A percentile compares a stretch with the other conserved stretches of the same genome.
phyloP scores from a whole-genome alignment of 73 alveolate species.

The Tetrahymena malaccensis region DNA sequence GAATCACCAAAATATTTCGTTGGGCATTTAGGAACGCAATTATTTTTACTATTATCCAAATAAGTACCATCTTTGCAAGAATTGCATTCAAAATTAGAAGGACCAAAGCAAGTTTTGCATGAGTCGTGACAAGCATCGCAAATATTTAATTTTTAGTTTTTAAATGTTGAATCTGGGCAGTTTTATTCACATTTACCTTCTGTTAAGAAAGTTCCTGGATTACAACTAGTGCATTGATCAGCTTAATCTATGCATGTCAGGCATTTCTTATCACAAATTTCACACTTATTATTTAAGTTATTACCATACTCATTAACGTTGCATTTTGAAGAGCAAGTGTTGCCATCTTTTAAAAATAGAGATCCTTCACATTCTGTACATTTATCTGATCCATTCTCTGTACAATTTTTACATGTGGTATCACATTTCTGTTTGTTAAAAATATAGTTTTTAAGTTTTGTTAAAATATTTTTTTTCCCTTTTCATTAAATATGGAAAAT shows the following conservation, averaged over 20 bases:
- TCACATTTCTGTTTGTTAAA: not conserved
- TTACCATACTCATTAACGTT: not conserved
- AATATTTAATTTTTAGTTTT: not conserved
- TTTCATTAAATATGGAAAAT: not conserved
- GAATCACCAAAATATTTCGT: not conserved
- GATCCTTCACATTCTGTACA: not conserved
- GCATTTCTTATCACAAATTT: not conserved
- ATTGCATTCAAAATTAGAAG: slow-evolving; percentile 5
- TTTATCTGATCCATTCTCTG: not conserved
- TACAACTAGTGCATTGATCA: slow-evolving; percentile 7
- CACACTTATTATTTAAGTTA: not conserved
- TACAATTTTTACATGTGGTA: not conserved
- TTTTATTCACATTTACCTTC: not conserved
- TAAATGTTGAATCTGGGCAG: slow-evolving; percentile 2
- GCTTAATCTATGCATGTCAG: not conserved
- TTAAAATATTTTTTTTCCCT: too few species aligned
- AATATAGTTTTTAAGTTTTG: too few species aligned
- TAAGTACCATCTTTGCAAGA: not conserved
- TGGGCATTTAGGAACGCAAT: slow-evolving; percentile 1
- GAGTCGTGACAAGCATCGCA: not conserved
- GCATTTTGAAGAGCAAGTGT: not conserved
- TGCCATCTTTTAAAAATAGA: not conserved
- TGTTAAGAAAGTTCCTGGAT: not conserved
- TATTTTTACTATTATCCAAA: not conserved
- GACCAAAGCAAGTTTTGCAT: slow-evolving; percentile 21